Percentiles rank a stretch among this genome's conserved stretches.
Conservation (phyloP, 352 stramenopile species). For the Phytophthora idaei region DNA sequence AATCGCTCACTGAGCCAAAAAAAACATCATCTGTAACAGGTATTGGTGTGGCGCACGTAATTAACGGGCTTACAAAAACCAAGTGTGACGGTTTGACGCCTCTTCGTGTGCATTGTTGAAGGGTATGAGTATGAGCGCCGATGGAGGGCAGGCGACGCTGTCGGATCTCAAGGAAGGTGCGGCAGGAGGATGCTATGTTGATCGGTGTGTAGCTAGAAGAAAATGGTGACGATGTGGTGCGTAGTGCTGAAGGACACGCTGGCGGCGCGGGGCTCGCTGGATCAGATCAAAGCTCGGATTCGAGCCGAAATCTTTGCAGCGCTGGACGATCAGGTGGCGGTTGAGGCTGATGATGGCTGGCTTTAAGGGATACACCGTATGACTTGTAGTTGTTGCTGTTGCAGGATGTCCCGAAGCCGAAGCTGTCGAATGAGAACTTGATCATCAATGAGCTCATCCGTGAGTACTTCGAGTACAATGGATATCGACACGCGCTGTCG, state of each 20-base stretch:
- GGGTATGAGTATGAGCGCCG: conserved; percentile 13
- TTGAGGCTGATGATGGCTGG: background rate
- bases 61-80: conserved; percentile 1
- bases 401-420: conserved; percentile 63
- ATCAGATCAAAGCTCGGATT: conserved; percentile 86
- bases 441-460: conserved; percentile 95
- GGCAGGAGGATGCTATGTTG: background rate
- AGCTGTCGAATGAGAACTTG: conserved; percentile 92
- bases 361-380: background rate
- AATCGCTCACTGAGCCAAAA: conserved; percentile 25
- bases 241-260: conserved; percentile 86
- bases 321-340: conserved; percentile 72
- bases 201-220: background rate
- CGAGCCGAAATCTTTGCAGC: conserved; percentile 86
- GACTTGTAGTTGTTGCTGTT: background rate
- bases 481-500: conserved; percentile 89
- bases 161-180: conserved; percentile 66
- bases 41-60: conserved; percentile 18
- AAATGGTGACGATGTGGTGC: background rate
- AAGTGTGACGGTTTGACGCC: conserved; percentile 5
- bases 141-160: conserved; percentile 38
- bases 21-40: conserved; percentile 18
- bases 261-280: conserved; percentile 70
- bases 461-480: conserved; percentile 95
- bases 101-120: conserved; percentile 31